phyloP scores from a whole-genome alignment of 768 basidiomycete species.

The Suillus americanus region DNA sequence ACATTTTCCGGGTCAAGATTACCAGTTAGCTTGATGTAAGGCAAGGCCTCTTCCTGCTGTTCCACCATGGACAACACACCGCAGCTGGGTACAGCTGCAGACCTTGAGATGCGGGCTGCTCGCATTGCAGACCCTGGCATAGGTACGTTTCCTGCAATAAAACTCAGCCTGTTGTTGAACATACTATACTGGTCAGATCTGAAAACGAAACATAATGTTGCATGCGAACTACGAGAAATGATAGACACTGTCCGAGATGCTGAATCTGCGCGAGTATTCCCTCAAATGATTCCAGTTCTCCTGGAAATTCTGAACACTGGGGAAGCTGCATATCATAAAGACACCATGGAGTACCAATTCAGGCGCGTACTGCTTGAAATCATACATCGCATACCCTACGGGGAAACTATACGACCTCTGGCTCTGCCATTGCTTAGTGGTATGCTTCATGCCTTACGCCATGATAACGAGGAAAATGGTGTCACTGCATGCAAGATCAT shows the following conservation, averaged over 20 bases:
- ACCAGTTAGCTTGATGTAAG: not conserved
- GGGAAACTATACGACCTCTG: slow-evolving; percentile 74
- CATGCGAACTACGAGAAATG: slow-evolving; percentile 78
- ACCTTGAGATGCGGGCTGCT: slow-evolving; percentile 71
- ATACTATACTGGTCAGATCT: slow-evolving; percentile 47
- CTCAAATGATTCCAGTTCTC: slow-evolving; percentile 71
- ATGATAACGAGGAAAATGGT: slow-evolving; percentile 97
- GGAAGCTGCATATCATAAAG: slow-evolving; percentile 65
- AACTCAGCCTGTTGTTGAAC: slow-evolving; percentile 2
- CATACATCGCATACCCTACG: slow-evolving; percentile 81
- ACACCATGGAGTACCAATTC: slow-evolving; percentile 73
- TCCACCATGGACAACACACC: slow-evolving; percentile 43
- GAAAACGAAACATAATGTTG: slow-evolving; percentile 66
- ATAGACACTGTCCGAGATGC: slow-evolving; percentile 77
- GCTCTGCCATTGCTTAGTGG: slow-evolving; percentile 68
- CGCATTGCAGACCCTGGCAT: slow-evolving; percentile 74
- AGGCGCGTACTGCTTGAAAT: slow-evolving; percentile 88
- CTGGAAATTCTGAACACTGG: slow-evolving; percentile 71
- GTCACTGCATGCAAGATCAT: slow-evolving; percentile 87
- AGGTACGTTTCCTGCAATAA: slow-evolving; percentile 42
- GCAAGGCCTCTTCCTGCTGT: slow-evolving; percentile 1
- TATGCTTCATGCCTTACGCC: slow-evolving; percentile 79
- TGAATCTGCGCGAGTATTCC: slow-evolving; percentile 68
- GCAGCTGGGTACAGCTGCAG: slow-evolving; percentile 46
- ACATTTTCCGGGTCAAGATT: slow-evolving; percentile 29